phyloP scores from a whole-genome alignment of 495 filamentous ascomycete genomes.

The Hypoxylon lienhwacheense region DNA sequence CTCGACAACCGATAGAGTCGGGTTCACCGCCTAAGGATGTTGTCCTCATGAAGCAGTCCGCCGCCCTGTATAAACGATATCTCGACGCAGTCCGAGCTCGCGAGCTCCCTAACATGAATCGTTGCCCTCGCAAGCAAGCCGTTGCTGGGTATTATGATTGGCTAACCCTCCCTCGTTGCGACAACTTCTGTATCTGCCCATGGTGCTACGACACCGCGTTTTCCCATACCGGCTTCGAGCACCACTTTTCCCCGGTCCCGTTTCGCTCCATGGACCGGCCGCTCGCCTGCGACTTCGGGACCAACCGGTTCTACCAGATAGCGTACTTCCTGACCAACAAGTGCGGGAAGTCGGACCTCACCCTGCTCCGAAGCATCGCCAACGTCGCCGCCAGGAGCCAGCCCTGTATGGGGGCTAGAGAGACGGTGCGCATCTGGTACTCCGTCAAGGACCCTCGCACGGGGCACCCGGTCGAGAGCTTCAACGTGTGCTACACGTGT shows the following conservation, averaged over 20 bases:
- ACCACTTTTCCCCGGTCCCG: conserved; percentile 43
- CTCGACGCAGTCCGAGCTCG: conserved; percentile 40
- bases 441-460: conserved; percentile 45
- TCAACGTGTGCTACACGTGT: conserved; percentile 48
- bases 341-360: conserved; percentile 42
- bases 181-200: conserved; percentile 52
- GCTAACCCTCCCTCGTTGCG: conserved; percentile 45
- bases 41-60: conserved; percentile 17
- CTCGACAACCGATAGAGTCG: conserved; percentile 38
- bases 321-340: conserved; percentile 50
- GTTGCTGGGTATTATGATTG: conserved; percentile 41
- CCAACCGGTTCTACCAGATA: conserved; percentile 50
- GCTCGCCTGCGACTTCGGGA: conserved; percentile 49
- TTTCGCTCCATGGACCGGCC: conserved; percentile 41
- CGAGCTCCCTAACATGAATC: conserved; percentile 39
- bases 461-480: conserved; percentile 35
- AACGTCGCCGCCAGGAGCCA: conserved; percentile 40
- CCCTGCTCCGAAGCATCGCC: conserved; percentile 44
- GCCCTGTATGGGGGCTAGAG: conserved; percentile 41
- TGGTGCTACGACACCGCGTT: conserved; percentile 47
- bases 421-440: conserved; percentile 45
- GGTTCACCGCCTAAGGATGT: conserved; percentile 31
- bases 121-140: conserved; percentile 44
- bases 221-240: conserved; percentile 42
- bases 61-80: conserved; percentile 42